A percentile compares a stretch with the other conserved stretches of the same genome.
phyloP scores from a whole-genome alignment of 352 stramenopile genomes.

The Phytophthora chlamydospora region DNA sequence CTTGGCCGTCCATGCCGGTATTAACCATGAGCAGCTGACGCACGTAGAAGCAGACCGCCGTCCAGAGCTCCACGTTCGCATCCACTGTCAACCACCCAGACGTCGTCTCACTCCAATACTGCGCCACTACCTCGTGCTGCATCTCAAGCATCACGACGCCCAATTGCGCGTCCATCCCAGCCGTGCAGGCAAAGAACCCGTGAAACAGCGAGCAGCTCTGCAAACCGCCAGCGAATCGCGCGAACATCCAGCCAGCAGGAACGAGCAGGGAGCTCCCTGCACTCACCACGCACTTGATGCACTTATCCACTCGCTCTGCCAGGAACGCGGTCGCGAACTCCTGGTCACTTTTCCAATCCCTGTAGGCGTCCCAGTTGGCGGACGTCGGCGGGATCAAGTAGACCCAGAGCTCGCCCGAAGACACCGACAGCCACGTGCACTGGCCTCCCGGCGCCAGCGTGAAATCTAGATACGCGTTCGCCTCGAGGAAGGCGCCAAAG shows the following conservation, averaged over 20 bases:
- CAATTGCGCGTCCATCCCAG: slow-evolving; percentile 55
- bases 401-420: slow-evolving; percentile 61
- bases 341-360: slow-evolving; percentile 60
- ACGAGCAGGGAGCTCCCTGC: slow-evolving; percentile 59
- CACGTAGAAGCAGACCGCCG: slow-evolving; percentile 63
- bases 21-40: slow-evolving; percentile 56
- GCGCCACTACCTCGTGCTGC: slow-evolving; percentile 35
- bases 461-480: slow-evolving; percentile 77
- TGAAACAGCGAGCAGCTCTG: slow-evolving; percentile 58
- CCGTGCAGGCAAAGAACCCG: slow-evolving; percentile 65
- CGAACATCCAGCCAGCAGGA: slow-evolving; percentile 74
- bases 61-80: slow-evolving; percentile 60
- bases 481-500: slow-evolving; percentile 61
- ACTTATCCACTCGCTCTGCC: slow-evolving; percentile 69
- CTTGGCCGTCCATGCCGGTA: slow-evolving; percentile 25
- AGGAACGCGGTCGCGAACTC: slow-evolving; percentile 58
- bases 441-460: slow-evolving; percentile 54
- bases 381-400: slow-evolving; percentile 69
- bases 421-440: slow-evolving; percentile 69
- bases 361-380: slow-evolving; percentile 54
- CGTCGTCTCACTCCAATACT: slow-evolving; percentile 37
- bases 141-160: slow-evolving; percentile 53
- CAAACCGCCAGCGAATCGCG: slow-evolving; percentile 56
- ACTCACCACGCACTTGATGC: slow-evolving; percentile 70
- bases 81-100: slow-evolving; percentile 46